These are phyloP conservation scores for Globisporangium radiosum DNA, from an alignment of 352 stramenopile genomes.

Conservation along the genomic window DNA sequence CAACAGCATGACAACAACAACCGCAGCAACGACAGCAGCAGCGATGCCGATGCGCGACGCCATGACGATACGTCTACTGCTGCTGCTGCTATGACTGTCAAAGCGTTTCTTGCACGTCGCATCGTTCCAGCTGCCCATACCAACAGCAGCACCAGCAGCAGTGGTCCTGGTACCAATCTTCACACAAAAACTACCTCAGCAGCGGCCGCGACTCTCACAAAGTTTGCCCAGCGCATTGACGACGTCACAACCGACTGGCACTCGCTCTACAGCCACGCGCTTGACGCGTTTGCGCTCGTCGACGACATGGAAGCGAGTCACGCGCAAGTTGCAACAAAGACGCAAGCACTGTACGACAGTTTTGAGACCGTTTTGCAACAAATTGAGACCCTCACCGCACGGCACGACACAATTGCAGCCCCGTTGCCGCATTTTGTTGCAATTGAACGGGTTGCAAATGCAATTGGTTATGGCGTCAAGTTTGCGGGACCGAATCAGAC, in stretches of 20 bases:
- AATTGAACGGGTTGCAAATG: constrained; percentile 45
- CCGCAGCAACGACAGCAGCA: neutral
- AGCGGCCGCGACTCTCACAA: constrained; percentile 19
- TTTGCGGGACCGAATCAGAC: constrained; percentile 31
- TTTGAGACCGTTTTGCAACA: constrained; percentile 67
- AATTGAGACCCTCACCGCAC: constrained; percentile 51
- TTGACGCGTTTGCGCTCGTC: constrained; percentile 56
- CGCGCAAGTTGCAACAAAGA: constrained; percentile 66
- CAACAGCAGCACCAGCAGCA: neutral
- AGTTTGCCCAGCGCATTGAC: constrained; percentile 27
- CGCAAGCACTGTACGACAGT: constrained; percentile 64
- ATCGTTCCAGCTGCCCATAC: neutral
- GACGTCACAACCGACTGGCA: constrained; percentile 30
- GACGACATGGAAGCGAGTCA: constrained; percentile 81
- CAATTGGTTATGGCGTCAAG: constrained; percentile 65
- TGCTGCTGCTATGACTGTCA: constrained; percentile 22
- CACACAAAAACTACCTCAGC: neutral
- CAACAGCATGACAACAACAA: constrained; percentile 5
- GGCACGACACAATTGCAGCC: constrained; percentile 50
- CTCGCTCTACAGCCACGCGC: constrained; percentile 41
- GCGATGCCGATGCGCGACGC: neutral
- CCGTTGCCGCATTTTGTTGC: constrained; percentile 72
- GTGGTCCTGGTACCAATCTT: too few relatives aligned
- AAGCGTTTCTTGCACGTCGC: constrained; percentile 28
- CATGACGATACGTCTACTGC: too few relatives aligned